A percentile compares a stretch with the other conserved stretches of the same genome.
phyloP scores from a whole-genome alignment of 257 asterid species.

The Thymus mandschuricus region DNA sequence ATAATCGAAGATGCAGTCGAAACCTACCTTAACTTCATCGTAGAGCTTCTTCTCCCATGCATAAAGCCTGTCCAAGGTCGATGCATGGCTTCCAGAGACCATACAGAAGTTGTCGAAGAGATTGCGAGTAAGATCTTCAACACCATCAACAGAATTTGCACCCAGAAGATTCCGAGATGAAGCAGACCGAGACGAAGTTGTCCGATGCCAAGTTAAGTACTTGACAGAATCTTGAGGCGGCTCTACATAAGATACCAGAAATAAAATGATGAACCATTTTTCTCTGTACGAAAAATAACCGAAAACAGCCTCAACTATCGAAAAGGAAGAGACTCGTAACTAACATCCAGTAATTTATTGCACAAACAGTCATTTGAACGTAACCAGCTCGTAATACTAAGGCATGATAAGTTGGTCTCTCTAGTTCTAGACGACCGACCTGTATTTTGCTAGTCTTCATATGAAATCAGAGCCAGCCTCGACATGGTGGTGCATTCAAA shows the following conservation, averaged over 20 bases:
- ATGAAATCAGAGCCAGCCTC: no score
- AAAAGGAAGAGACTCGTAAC: background rate
- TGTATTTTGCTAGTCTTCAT: no score
- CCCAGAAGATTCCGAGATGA: slow-evolving; percentile 79
- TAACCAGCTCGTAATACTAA: no score
- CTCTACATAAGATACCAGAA: slow-evolving; percentile 48
- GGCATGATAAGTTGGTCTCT: no score
- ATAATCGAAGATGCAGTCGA: background rate
- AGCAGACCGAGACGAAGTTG: slow-evolving; percentile 80
- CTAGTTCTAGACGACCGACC: no score
- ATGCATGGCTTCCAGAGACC: slow-evolving; percentile 97
- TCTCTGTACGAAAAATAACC: background rate
- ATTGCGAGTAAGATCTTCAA: slow-evolving; percentile 52
- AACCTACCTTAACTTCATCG: slow-evolving; percentile 93
- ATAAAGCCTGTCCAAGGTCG: slow-evolving; percentile 86
- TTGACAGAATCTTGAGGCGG: slow-evolving; percentile 73
- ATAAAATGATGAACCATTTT: slow-evolving; percentile 17
- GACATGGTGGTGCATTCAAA: no score
- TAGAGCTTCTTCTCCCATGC: slow-evolving; percentile 99
- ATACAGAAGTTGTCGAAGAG: slow-evolving; percentile 79
- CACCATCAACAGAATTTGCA: slow-evolving; percentile 53
- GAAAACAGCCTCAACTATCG: background rate
- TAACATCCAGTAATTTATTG: background rate
- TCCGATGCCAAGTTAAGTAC: slow-evolving; percentile 95
- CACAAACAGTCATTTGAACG: background rate